Base-by-base conservation (phyloP, 495 filamentous ascomycete genomes). In the Sordaria brevicollis region DNA sequence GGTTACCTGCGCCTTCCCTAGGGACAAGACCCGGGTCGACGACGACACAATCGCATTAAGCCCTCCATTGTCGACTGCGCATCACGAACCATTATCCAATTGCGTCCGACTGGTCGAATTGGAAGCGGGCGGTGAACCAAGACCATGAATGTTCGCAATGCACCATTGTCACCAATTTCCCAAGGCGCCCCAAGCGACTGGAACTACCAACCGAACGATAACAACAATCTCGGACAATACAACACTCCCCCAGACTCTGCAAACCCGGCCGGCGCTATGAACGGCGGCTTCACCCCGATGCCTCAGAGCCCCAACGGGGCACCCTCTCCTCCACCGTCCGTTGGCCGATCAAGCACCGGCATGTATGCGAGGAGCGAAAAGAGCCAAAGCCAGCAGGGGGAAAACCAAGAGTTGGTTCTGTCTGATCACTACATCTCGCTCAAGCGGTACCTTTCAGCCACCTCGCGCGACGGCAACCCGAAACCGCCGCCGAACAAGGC, bases 251-350 rank as follows among this genome's bases (percentile, higher is more conserved):
- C 90, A 35, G 87, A 87, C 70, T 92, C 91, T 38, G 88, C 86
- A 71, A 84, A 86, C 35, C 86, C 89, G 29, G 82, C 82, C 78
- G 83, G 84, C 71, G 85, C 83, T 67, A 86, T 89, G 79, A 90
- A 86, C 78, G 80, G 75, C 37, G 80, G 85, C 74, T 85, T 85
- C 69, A 81, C 85, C 19, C 80, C 83, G 65, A 81, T 79, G 39
- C 79, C 81, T 67, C 77, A 82, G 79, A 83, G 80, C 70, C 75
- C 80, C 65, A 83, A 89, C 65, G 90, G 87, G 35, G 49, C 49
- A 57, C 91, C 92, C 65, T 97, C 94, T 31, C 94, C 94, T 25
- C 94, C 94, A 35, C 88, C 86, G 74, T 97, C 94, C 13, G 86
- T 97, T 73, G 91, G 92, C 68, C 86, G 94, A 70, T 96, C 93